Evolutionary conservation across 2,329 filamentous ascomycete species (phyloP), one percentile per base, ranked within the genome.

Genomic region (Pseudophaeomoniella oleicola): DNA sequence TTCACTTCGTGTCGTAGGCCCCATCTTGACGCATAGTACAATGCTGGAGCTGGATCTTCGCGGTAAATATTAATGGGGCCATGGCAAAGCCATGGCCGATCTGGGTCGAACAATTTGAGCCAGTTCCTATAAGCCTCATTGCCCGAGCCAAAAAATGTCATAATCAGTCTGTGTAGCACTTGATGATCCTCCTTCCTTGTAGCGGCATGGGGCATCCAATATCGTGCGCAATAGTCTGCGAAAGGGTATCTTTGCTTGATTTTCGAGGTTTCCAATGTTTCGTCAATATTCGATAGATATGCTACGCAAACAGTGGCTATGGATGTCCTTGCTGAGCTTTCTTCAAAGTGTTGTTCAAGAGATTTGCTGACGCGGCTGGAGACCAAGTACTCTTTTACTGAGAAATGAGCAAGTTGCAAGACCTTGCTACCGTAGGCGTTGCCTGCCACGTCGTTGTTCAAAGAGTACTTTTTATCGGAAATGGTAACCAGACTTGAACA

Each of bases 401-500:
- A 47, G 29, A 31, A 46, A 32, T 47, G 44, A 14, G 44, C 42
- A 12, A 46, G 36, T 4, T 16, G 16, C 12, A 44, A 22, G n/a
- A 17, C 16, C 17, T 30, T 30, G 15, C 38, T 16, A 33, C 37
- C 18, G 11, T 37, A 11, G 19, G 18, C 14, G 9, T 32, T n/a
- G 3, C 35, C 2, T 9, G n/a, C 16, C 14, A 37, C 33, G 30
- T 40, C 16, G 29, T 13, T 22, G 29, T 36, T 11, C 11, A 11
- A 10, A 16, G 18, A 5, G 35, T 16, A 16, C 35, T 14, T 16
- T 12, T 15, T 6, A 29, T 32, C 12, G 35, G 22, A 35, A 17
- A 40, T 41, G 12, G 40, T 37, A 1, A 53, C 43, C 2, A 58
- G 44, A 42, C 51, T 56, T 0, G 50, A 50, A 36, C 52, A 58